Evolutionary conservation across 1,284 basidiomycete genomes (phyloP).

Genomic region (Cutaneotrichosporon spelunceum): DNA sequence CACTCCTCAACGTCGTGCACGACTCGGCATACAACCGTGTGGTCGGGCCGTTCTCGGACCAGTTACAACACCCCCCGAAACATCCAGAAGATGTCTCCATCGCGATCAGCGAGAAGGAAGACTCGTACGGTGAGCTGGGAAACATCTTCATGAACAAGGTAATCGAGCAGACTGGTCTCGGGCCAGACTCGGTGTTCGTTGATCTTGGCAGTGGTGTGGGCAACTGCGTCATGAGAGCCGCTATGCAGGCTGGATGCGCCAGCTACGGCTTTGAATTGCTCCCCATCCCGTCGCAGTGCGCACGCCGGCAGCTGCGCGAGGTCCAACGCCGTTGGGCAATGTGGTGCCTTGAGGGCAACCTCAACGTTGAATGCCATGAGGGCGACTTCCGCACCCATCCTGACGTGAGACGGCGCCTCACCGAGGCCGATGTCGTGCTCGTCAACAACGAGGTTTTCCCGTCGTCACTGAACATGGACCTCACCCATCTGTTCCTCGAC

Average conservation of each 20-base stretch:
- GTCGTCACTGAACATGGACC: conserved; percentile 55
- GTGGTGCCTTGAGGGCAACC: conserved; percentile 54
- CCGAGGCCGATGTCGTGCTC: conserved; percentile 56
- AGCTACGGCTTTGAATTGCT: conserved; percentile 58
- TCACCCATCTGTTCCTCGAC: conserved; percentile 58
- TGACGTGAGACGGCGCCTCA: conserved; percentile 44
- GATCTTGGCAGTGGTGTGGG: conserved; percentile 60
- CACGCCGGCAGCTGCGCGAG: conserved; percentile 54
- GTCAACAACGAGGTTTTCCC: conserved; percentile 60
- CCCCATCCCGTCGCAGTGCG: conserved; percentile 54
- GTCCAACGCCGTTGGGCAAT: conserved; percentile 54
- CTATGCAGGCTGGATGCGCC: conserved; percentile 55
- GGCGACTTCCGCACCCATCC: conserved; percentile 55
- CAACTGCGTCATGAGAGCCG: conserved; percentile 57
- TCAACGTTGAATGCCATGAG: conserved; percentile 52
- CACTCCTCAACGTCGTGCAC: conserved; percentile 51
- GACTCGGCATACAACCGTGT: conserved; percentile 58
- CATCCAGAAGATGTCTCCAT: conserved; percentile 44
- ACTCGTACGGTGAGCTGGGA: conserved; percentile 49
- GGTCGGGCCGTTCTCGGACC: conserved; percentile 54
- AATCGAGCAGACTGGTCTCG: conserved; percentile 44
- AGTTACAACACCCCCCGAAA: conserved; percentile 51
- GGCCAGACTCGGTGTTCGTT: conserved; percentile 48
- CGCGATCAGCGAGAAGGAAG: conserved; percentile 46
- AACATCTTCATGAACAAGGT: conserved; percentile 49